phyloP scores from a whole-genome alignment of 148 eudicot genomes.

The Spergularia marina region DNA sequence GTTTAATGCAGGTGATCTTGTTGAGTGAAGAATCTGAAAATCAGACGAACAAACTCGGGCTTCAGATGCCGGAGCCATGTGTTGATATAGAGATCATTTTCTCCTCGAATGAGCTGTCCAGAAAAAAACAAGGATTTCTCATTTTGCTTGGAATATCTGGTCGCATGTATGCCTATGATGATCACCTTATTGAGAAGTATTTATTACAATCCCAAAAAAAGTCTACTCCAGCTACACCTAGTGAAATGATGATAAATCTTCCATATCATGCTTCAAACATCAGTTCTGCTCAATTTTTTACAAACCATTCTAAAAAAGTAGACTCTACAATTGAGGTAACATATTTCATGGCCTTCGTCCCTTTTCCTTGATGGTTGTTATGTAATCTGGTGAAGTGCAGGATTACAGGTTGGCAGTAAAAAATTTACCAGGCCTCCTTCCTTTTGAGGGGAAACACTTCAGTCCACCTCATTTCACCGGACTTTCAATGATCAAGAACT shows the following conservation, averaged over 20 bases:
- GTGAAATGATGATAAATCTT: slow-evolving; percentile 61
- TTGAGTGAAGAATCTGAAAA: slow-evolving; percentile 75
- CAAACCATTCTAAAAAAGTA: slow-evolving; percentile 39
- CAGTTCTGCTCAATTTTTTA: slow-evolving; percentile 51
- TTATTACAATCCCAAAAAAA: slow-evolving; percentile 64
- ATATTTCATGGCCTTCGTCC: neutral
- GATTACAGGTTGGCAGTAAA: slow-evolving; percentile 38
- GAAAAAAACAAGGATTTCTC: slow-evolving; percentile 56
- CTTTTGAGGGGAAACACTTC: slow-evolving; percentile 49
- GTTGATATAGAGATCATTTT: slow-evolving; percentile 65
- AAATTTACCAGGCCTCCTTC: slow-evolving; percentile 56
- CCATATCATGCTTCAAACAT: slow-evolving; percentile 63
- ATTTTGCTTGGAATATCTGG: slow-evolving; percentile 82
- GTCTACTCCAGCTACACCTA: slow-evolving; percentile 69
- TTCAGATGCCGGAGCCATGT: slow-evolving; percentile 69
- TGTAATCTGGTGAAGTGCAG: slow-evolving; percentile 36
- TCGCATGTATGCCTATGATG: slow-evolving; percentile 69
- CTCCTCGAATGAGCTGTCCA: slow-evolving; percentile 48
- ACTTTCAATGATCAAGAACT: slow-evolving; percentile 60
- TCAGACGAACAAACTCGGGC: slow-evolving; percentile 75
- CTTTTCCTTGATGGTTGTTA: slow-evolving; percentile 1
- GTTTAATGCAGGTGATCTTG: slow-evolving; percentile 61
- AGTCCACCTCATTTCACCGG: slow-evolving; percentile 53
- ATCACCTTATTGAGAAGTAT: slow-evolving; percentile 65
- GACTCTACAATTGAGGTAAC: slow-evolving; percentile 57